Evolutionary conservation across 1,284 basidiomycete genomes (phyloP).

Genomic region (Entoloma clypeatum): DNA sequence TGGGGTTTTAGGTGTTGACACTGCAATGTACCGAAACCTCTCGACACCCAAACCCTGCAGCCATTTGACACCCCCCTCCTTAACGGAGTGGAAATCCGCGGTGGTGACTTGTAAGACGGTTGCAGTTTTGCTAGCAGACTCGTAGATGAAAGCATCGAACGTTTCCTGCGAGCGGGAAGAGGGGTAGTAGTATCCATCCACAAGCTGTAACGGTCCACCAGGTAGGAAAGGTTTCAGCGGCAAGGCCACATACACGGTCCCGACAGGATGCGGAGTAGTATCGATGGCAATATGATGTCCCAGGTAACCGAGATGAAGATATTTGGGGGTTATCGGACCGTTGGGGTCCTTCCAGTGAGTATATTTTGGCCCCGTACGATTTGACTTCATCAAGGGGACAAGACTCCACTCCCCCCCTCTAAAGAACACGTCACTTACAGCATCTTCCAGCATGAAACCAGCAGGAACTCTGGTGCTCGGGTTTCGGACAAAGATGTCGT

Average conservation of each 20-base stretch:
- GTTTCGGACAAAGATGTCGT: constrained; percentile 12
- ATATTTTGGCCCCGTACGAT: constrained; percentile 13
- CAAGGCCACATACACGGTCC: constrained; percentile 13
- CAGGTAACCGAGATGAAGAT: constrained; percentile 16
- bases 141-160: constrained; percentile 16
- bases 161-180: constrained; percentile 11
- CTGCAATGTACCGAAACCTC: constrained; percentile 14
- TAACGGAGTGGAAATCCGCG: constrained; percentile 7
- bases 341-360: constrained; percentile 13
- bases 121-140: constrained; percentile 13
- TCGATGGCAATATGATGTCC: constrained; percentile 13
- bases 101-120: constrained; percentile 16
- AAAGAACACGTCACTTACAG: constrained; percentile 13
- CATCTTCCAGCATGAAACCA: constrained; percentile 17
- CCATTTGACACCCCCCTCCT: constrained; percentile 12
- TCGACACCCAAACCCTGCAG: constrained; percentile 14
- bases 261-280: constrained; percentile 13
- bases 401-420: constrained; percentile 15
- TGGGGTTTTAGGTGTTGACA: constrained; percentile 10
- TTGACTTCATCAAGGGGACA: constrained; percentile 12
- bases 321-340: constrained; percentile 7
- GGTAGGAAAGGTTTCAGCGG: constrained; percentile 11
- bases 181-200: constrained; percentile 17
- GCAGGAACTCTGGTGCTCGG: constrained; percentile 11
- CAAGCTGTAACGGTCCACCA: constrained; percentile 9